A percentile compares a stretch with the other conserved stretches of the same genome.
These are phyloP conservation scores for Colletotrichum noveboracense DNA, from an alignment of 2,329 filamentous ascomycete genomes.

Conservation along the genomic window DNA sequence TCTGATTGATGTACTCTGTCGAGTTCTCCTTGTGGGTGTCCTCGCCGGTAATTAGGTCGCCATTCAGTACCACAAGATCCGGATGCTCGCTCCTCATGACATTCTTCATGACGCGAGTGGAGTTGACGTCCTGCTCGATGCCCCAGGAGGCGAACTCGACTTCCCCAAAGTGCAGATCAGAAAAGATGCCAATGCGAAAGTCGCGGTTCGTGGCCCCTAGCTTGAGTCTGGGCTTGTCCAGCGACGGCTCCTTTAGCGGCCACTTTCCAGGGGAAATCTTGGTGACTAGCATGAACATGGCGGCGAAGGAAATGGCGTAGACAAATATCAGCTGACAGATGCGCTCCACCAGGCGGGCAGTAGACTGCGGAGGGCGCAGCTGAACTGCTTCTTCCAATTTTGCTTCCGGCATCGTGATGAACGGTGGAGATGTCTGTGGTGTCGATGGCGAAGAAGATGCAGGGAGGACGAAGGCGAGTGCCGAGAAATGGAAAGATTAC, in stretches of 20 bases:
- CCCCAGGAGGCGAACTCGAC: slow-evolving; percentile 38
- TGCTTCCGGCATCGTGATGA: neutral
- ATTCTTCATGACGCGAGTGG: slow-evolving; percentile 49
- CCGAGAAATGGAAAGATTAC: neutral
- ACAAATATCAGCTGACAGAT: slow-evolving; percentile 18
- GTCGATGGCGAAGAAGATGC: neutral
- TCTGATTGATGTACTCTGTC: slow-evolving; percentile 53
- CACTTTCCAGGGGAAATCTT: slow-evolving; percentile 22
- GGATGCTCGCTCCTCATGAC: slow-evolving; percentile 51
- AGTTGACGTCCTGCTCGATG: slow-evolving; percentile 48
- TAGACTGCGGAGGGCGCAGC: slow-evolving; percentile 12
- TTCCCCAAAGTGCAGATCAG: slow-evolving; percentile 63
- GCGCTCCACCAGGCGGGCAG: neutral
- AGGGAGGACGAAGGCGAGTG: neutral
- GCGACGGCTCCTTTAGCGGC: slow-evolving; percentile 14
- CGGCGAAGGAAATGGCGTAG: slow-evolving; percentile 16
- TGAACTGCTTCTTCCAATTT: slow-evolving; percentile 8
- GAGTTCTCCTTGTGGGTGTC: slow-evolving; percentile 53
- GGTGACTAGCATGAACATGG: slow-evolving; percentile 21
- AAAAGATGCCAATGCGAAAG: slow-evolving; percentile 47
- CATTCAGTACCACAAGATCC: slow-evolving; percentile 65
- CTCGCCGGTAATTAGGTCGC: slow-evolving; percentile 68
- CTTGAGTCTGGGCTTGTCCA: slow-evolving; percentile 6
- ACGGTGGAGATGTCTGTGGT: neutral
- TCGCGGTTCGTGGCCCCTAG: neutral